Evolutionary conservation across 139 green algal species (phyloP).

Genomic region (Trebouxia sp.): DNA sequence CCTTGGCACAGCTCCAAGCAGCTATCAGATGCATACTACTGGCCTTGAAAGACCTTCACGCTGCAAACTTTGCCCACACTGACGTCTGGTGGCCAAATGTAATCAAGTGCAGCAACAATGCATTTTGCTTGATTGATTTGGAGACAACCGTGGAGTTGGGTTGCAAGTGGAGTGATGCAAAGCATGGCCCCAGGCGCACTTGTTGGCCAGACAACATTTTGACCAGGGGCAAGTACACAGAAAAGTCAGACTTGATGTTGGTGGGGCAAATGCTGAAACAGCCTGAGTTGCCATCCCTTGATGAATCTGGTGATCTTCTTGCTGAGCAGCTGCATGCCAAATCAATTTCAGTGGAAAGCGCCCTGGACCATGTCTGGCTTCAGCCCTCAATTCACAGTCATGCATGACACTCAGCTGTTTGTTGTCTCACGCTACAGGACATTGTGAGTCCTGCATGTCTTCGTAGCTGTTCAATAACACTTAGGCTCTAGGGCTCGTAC

Average conservation of each 20-base stretch:
- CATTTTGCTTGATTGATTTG: background rate
- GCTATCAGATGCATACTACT: conserved; percentile 6
- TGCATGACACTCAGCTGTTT: background rate
- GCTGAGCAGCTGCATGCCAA: too few relatives aligned
- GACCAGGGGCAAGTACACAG: too few relatives aligned
- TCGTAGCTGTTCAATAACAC: too few relatives aligned
- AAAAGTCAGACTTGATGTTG: too few relatives aligned
- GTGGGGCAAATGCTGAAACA: too few relatives aligned
- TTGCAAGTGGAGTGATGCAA: background rate
- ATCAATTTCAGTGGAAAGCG: background rate
- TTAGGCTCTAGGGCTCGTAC: too few relatives aligned
- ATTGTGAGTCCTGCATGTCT: too few relatives aligned
- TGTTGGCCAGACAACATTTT: background rate
- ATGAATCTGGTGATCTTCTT: too few relatives aligned
- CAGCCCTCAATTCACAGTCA: background rate
- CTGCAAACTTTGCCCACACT: background rate
- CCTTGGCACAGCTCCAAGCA: background rate
- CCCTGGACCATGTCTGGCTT: background rate
- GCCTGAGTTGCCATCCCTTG: too few relatives aligned
- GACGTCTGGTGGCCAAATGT: background rate
- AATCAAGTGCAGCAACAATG: background rate
- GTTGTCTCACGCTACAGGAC: too few relatives aligned
- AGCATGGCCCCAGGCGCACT: background rate
- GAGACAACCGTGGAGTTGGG: background rate
- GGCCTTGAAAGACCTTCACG: background rate